These are phyloP conservation scores for Solanum bulbocastanum DNA, from an alignment of 257 asterid genomes.

Conservation along the genomic window DNA sequence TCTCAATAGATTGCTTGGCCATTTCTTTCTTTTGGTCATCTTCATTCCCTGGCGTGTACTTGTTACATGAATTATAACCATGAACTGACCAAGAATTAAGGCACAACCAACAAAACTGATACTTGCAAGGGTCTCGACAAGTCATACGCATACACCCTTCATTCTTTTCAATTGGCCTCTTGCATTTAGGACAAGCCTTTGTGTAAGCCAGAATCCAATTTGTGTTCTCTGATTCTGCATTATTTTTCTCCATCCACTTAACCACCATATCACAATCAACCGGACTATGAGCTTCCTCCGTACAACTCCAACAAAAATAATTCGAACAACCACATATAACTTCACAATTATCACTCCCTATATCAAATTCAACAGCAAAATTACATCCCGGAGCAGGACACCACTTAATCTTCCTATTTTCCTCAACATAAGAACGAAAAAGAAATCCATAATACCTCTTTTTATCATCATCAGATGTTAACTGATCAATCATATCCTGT, in stretches of 20 bases:
- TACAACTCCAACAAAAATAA: constrained; percentile 12
- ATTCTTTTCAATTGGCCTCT: constrained; percentile 5
- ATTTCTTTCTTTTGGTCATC: neutral
- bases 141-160: constrained; percentile 12
- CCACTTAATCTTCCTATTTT: constrained; percentile 11
- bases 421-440: constrained; percentile 7
- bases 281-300: constrained; percentile 22
- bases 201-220: constrained; percentile 12
- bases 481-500: neutral
- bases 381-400: constrained; percentile 13
- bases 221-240: constrained; percentile 13
- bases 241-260: constrained; percentile 17
- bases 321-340: constrained; percentile 2
- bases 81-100: constrained; percentile 3
- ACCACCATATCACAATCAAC: constrained; percentile 23
- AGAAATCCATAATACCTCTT: neutral
- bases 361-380: neutral
- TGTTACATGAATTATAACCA: constrained; percentile 3
- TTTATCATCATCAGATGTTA: neutral
- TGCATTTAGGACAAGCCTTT: constrained; percentile 7
- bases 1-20: constrained; percentile 5
- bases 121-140: neutral
- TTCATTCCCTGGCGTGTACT: constrained; percentile 1
- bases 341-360: constrained; percentile 6
- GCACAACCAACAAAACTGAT: constrained; percentile 6